phyloP scores from a whole-genome alignment of 345 rosid genomes.

The Citrus sp. region DNA sequence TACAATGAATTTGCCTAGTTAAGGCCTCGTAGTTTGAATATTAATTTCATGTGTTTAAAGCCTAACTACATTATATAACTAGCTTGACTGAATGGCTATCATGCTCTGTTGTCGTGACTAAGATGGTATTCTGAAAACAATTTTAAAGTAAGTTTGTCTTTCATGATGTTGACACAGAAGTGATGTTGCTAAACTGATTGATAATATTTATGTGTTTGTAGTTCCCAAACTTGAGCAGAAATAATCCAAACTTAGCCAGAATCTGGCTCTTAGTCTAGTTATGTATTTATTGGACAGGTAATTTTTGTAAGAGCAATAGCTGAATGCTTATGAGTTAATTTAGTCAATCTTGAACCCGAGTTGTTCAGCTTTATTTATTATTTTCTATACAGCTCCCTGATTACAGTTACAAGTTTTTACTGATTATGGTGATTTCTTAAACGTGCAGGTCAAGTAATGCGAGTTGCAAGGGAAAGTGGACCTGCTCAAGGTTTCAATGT shows the following conservation, averaged over 20 bases:
- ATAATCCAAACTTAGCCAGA: too few relatives aligned
- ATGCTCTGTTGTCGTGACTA: not conserved
- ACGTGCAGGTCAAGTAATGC: conserved; percentile 21
- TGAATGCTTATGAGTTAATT: conserved; percentile 11
- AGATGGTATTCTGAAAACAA: not conserved
- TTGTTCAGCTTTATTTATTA: not conserved
- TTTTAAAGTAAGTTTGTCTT: not conserved
- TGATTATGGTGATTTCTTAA: not conserved
- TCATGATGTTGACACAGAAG: not conserved
- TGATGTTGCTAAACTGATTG: not conserved
- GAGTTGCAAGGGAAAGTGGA: conserved; percentile 1
- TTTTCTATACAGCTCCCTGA: not conserved
- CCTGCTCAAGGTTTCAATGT: conserved; percentile 6
- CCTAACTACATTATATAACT: not conserved
- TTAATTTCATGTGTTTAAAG: not conserved
- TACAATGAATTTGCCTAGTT: not conserved
- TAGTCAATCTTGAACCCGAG: conserved; percentile 7
- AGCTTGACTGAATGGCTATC: not conserved
- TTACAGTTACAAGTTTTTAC: not conserved
- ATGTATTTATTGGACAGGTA: not conserved
- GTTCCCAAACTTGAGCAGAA: not conserved
- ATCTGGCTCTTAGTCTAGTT: too few relatives aligned
- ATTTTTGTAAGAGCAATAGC: not conserved
- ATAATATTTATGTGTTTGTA: not conserved
- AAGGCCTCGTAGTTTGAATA: not conserved